These are phyloP conservation scores for Blastobotrys niveus DNA, from an alignment of 1,139 yeast genomes.

Conservation along the genomic window DNA sequence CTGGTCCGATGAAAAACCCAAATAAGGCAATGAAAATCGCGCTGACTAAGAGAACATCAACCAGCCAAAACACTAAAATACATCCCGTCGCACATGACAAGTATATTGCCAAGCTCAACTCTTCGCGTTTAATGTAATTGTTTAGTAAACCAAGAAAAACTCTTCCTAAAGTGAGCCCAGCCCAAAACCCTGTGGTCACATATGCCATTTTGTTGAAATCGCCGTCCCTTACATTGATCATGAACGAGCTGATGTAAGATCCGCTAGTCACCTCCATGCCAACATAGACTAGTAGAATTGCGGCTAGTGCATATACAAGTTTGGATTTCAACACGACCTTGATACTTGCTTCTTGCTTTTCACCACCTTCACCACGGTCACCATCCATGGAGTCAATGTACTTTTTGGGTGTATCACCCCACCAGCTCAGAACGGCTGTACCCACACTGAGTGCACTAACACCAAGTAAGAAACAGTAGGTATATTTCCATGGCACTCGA, in stretches of 20 bases:
- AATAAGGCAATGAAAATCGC: constrained; percentile 44
- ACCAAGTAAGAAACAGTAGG: constrained; percentile 44
- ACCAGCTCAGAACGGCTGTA: constrained; percentile 31
- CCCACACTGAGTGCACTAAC: constrained; percentile 37
- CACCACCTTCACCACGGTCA: constrained; percentile 11
- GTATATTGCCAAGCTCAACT: constrained; percentile 18
- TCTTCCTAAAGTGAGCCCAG: constrained; percentile 60
- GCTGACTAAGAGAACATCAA: constrained; percentile 26
- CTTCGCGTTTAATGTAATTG: constrained; percentile 25
- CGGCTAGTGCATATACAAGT: constrained; percentile 54
- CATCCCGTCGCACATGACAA: constrained; percentile 23
- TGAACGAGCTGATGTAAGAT: constrained; percentile 65
- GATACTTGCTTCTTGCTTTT: constrained; percentile 11
- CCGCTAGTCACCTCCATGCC: constrained; percentile 66
- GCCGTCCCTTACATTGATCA: constrained; percentile 52
- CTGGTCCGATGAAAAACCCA: constrained; percentile 73
- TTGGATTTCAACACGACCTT: constrained; percentile 41
- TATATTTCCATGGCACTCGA: constrained; percentile 49
- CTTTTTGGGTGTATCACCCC: constrained; percentile 20
- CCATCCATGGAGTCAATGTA: constrained; percentile 19
- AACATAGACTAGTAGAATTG: constrained; percentile 56
- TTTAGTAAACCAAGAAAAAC: constrained; percentile 39
- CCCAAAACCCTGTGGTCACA: constrained; percentile 69
- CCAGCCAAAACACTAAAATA: constrained; percentile 29
- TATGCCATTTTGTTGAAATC: constrained; percentile 47